phyloP scores from a whole-genome alignment of 169 alveolate genomes.

The Blepharisma undulans region DNA sequence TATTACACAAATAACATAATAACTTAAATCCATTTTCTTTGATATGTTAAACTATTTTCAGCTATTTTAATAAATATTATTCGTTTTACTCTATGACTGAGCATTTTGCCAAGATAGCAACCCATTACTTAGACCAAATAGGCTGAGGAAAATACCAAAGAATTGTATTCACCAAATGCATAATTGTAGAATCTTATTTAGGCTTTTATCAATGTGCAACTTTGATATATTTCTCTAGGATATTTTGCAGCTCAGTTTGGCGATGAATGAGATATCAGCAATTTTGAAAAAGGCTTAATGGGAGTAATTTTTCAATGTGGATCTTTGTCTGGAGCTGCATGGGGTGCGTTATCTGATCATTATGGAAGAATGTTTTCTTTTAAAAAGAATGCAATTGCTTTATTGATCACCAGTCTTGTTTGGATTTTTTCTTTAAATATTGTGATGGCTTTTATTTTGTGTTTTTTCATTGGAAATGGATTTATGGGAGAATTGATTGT shows the following conservation, averaged over 20 bases:
- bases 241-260: not conserved
- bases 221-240: not conserved
- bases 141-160: not conserved
- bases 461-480: conserved; percentile 14
- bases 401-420: not conserved
- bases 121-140: not conserved
- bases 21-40: too few relatives aligned
- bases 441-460: not conserved
- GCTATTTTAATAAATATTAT: too few relatives aligned
- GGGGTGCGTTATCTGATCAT: conserved; percentile 15
- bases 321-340: not conserved
- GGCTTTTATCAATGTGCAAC: not conserved
- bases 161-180: not conserved
- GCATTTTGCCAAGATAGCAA: too few relatives aligned
- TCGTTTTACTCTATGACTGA: too few relatives aligned
- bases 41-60: too few relatives aligned
- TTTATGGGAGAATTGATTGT: not conserved
- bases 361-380: conserved; percentile 34
- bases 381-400: not conserved
- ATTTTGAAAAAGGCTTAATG: not conserved
- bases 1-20: too few relatives aligned
- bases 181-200: not conserved
- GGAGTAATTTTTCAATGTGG: not conserved
- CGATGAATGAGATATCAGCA: not conserved
- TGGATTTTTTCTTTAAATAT: not conserved